Evolutionary conservation across 257 asterid species (phyloP).

Genomic region (Anisodus tanguticus): DNA sequence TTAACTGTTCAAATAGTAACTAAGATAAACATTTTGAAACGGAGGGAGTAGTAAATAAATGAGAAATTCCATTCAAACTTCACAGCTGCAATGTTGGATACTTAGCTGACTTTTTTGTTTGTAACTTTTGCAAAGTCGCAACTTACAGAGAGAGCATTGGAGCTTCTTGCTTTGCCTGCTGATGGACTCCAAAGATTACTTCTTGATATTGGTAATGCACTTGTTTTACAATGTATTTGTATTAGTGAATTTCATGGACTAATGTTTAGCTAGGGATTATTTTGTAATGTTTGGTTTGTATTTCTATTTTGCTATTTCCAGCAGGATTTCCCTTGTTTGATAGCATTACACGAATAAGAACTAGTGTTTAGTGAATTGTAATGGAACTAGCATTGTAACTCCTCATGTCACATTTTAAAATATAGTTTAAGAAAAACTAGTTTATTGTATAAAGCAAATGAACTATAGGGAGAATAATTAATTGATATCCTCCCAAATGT

Average conservation of each 20-base stretch:
- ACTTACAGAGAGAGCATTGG: constrained; percentile 89
- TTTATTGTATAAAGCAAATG: neutral
- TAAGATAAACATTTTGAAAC: too few relatives aligned
- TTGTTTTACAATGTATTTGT: neutral
- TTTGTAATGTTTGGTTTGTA: neutral
- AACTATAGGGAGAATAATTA: neutral
- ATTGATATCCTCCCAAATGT: neutral
- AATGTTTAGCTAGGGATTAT: neutral
- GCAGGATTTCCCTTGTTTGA: neutral
- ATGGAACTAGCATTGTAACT: neutral
- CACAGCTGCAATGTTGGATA: neutral
- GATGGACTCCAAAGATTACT: constrained; percentile 75
- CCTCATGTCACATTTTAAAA: neutral
- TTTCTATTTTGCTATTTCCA: neutral
- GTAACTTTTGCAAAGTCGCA: constrained; percentile 53
- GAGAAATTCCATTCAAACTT: neutral
- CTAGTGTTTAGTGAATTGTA: neutral
- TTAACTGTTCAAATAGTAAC: too few relatives aligned
- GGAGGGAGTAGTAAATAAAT: neutral
- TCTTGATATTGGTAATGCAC: constrained; percentile 74
- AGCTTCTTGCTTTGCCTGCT: constrained; percentile 84
- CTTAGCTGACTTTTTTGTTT: neutral
- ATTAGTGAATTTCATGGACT: neutral
- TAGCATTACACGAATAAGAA: neutral
- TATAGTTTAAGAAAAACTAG: neutral